Percentiles rank a stretch among this genome's conserved stretches.
Evolutionary conservation across 1,139 yeast genomes (phyloP).

Genomic region (Pichia sp.): DNA sequence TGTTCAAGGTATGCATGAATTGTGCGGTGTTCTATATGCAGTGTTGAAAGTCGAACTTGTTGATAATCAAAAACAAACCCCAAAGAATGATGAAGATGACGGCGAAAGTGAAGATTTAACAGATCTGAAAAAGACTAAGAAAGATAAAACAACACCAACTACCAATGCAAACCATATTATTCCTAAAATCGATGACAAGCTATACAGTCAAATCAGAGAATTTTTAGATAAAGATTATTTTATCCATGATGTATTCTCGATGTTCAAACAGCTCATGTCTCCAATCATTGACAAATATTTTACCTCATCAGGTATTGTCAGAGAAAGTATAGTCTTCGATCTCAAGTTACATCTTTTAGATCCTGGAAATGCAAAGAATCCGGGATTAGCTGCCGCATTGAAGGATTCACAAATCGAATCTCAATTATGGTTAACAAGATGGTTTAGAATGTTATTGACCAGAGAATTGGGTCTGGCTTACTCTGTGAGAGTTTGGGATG

Average conservation of each 20-base stretch:
- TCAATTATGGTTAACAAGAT: constrained; percentile 67
- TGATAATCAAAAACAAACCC: neutral
- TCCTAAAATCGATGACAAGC: constrained; percentile 22
- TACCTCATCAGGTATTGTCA: constrained; percentile 25
- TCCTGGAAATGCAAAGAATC: constrained; percentile 32
- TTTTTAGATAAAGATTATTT: constrained; percentile 42
- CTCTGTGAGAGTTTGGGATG: constrained; percentile 56
- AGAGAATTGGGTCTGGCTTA: constrained; percentile 57
- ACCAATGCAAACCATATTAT: constrained; percentile 11
- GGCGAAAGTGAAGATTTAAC: constrained; percentile 5
- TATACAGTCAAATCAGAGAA: constrained; percentile 28
- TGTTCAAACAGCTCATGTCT: constrained; percentile 44
- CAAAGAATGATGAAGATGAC: constrained; percentile 10
- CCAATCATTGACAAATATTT: constrained; percentile 43
- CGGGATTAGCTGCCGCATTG: constrained; percentile 42
- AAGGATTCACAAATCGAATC: constrained; percentile 47
- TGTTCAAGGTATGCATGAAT: constrained; percentile 71
- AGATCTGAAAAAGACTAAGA: neutral
- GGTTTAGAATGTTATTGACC: constrained; percentile 54
- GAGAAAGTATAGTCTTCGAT: constrained; percentile 43
- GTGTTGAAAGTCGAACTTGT: constrained; percentile 19
- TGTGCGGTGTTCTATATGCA: constrained; percentile 57
- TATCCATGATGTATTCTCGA: constrained; percentile 46
- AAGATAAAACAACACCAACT: constrained; percentile 11
- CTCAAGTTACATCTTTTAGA: constrained; percentile 43